These are phyloP conservation scores for Colletotrichum coccodes DNA, from an alignment of 2,329 filamentous ascomycete species.

Conservation along the genomic window DNA sequence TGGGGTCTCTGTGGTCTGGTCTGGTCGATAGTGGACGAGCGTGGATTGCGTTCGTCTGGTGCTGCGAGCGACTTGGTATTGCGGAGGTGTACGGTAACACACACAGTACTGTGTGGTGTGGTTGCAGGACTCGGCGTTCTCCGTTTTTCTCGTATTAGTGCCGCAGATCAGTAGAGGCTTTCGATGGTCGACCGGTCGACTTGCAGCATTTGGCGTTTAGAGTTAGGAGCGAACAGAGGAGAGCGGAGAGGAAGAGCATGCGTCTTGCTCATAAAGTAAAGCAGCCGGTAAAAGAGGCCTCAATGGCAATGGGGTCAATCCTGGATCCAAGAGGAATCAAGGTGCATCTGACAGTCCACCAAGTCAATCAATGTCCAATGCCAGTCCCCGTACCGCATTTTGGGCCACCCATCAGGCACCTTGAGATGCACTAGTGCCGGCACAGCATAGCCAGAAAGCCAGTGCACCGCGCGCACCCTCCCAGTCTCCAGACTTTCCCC, in stretches of 20 bases:
- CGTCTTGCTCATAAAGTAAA: not conserved
- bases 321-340: not conserved
- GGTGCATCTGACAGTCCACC: not conserved
- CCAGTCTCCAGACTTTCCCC: constrained; percentile 2
- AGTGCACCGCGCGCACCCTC: not conserved
- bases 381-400: not conserved
- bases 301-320: not conserved
- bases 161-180: constrained; percentile 5
- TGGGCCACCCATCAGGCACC: not conserved
- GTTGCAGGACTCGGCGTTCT: constrained; percentile 10
- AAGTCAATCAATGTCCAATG: not conserved
- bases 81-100: too few species aligned
- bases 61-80: constrained; percentile 17
- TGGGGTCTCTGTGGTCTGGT: not conserved
- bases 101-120: not conserved
- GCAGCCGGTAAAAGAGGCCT: not conserved
- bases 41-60: not conserved
- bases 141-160: constrained; percentile 21
- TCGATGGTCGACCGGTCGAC: constrained; percentile 12
- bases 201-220: not conserved
- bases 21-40: not conserved
- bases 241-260: not conserved
- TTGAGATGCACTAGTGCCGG: constrained; percentile 15
- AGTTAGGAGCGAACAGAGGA: not conserved
- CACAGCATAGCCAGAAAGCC: constrained; percentile 23